These are phyloP conservation scores for Miscanthus lutarioriparius DNA, from an alignment of 176 grass and related monocot species.

Conservation along the genomic window DNA sequence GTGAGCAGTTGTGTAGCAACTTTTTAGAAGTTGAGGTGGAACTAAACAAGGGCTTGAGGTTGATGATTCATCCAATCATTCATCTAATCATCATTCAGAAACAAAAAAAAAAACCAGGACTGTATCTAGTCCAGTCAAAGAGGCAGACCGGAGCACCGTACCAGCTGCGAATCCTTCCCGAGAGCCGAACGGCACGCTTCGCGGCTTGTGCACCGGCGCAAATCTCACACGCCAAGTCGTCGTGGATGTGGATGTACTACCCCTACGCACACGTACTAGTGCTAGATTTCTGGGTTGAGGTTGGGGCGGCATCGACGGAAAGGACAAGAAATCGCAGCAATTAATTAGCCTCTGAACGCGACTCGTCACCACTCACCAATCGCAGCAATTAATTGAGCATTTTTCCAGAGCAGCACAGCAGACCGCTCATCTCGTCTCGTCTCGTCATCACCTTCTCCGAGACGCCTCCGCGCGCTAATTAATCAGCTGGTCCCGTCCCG, in stretches of 20 bases:
- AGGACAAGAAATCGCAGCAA: slow-evolving; percentile 2
- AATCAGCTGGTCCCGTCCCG: not conserved
- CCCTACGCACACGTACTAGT: not conserved
- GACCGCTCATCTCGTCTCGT: not conserved
- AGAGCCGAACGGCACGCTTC: not conserved
- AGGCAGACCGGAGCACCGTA: not conserved
- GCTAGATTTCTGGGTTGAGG: not conserved
- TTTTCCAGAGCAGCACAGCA: not conserved
- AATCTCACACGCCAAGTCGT: not conserved
- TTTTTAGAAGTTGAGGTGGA: too few species aligned
- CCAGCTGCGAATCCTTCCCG: not conserved
- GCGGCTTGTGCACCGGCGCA: not conserved
- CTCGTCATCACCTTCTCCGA: not conserved
- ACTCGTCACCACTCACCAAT: not conserved
- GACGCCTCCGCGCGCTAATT: not conserved
- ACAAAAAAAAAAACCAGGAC: too few species aligned
- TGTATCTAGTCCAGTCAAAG: not conserved
- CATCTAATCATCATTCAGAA: not conserved
- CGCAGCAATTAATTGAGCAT: too few species aligned
- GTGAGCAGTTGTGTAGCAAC: too few species aligned
- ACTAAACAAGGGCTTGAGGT: too few species aligned
- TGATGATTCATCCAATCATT: not conserved
- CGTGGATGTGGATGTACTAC: too few species aligned
- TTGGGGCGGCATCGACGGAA: not conserved
- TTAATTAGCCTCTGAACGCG: slow-evolving; percentile 9